Percentiles rank a stretch among this genome's conserved stretches.
phyloP scores from a whole-genome alignment of 1,139 yeast genomes.

The Geotrichum macrosporum region DNA sequence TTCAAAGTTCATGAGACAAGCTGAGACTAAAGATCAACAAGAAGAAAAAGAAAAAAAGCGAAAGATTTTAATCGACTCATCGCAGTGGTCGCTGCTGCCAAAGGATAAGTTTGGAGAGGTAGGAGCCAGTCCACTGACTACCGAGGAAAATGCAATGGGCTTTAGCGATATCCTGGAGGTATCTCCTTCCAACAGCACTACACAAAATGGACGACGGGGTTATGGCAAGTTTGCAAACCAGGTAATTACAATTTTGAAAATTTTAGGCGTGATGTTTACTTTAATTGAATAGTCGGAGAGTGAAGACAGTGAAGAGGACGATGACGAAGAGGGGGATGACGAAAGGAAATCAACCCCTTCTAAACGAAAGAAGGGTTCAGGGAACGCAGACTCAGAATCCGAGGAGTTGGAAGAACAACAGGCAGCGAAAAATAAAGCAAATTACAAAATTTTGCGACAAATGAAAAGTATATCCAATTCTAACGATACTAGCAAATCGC shows the following conservation, averaged over 20 bases:
- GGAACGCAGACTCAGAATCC: neutral
- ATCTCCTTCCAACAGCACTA: neutral
- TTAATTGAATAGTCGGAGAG: conserved; percentile 1
- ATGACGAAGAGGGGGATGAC: too few relatives aligned
- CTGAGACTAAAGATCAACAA: conserved; percentile 37
- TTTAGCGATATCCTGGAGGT: conserved; percentile 30
- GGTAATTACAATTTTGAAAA: neutral
- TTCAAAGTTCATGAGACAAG: conserved; percentile 46
- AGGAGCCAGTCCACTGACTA: conserved; percentile 11
- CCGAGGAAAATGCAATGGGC: conserved; percentile 22
- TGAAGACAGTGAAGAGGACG: neutral
- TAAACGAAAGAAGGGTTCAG: conserved; percentile 6
- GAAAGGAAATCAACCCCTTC: neutral
- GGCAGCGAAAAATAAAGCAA: conserved; percentile 24
- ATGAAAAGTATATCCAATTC: conserved; percentile 12
- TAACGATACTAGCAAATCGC: neutral
- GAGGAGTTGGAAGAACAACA: conserved; percentile 1
- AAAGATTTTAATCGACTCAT: conserved; percentile 46
- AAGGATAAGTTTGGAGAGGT: conserved; percentile 1
- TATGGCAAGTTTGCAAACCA: conserved; percentile 14
- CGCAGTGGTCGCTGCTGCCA: conserved; percentile 51
- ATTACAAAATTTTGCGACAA: conserved; percentile 20
- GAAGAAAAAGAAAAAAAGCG: conserved; percentile 38
- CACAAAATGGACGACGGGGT: conserved; percentile 12
- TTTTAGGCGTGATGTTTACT: neutral